phyloP scores from a whole-genome alignment of 176 grass and related monocot species.

The Oryza officinalis region DNA sequence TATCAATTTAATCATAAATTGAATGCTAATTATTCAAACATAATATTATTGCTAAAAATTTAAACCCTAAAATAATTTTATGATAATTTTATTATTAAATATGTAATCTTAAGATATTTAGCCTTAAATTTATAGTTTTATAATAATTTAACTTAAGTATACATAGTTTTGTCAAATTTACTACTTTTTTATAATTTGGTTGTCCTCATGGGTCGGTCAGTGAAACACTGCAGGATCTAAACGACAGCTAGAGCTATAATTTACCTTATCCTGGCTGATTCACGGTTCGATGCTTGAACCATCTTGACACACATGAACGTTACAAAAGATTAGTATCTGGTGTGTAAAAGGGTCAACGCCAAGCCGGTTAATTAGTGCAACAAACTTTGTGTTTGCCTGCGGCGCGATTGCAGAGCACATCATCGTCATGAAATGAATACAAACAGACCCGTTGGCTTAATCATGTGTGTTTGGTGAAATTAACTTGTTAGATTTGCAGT shows the following conservation, averaged over 20 bases:
- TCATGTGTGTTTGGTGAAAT: background rate
- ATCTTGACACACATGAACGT: background rate
- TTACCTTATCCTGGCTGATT: background rate
- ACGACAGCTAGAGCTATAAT: background rate
- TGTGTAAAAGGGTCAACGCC: background rate
- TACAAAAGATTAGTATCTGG: background rate
- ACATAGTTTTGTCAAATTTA: no score
- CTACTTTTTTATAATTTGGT: background rate
- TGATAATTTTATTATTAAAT: no score
- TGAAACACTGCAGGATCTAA: background rate
- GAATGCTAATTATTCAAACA: no score
- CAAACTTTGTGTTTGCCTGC: background rate
- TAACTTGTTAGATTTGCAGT: background rate
- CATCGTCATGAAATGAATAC: no score
- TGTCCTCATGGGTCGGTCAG: background rate
- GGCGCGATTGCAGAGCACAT: background rate
- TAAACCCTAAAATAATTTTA: no score
- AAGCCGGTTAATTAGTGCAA: background rate
- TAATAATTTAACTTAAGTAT: no score
- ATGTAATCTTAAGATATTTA: no score
- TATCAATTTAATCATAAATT: no score
- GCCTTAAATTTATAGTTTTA: no score
- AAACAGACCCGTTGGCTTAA: background rate
- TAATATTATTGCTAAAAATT: no score
- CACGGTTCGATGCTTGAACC: background rate